Base-by-base conservation (phyloP, 352 stramenopile species). In the Phytophthora ramorum region DNA sequence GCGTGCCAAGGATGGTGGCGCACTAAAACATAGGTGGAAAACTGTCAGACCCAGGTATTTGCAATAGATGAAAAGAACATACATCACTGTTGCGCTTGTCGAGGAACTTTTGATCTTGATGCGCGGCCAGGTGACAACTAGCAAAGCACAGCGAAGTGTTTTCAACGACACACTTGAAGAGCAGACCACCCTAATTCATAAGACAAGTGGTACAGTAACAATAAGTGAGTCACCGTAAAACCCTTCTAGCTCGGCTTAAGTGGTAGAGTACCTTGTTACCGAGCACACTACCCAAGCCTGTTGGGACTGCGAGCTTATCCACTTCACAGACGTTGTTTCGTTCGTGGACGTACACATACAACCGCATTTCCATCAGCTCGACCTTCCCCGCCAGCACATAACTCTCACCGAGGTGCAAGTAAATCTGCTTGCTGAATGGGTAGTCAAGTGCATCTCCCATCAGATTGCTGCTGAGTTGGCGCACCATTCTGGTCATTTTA, bases 81-180 rank as follows among this genome's bases (percentile, higher is more conserved):
- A 97, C 83, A 45, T 97, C 83, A 37, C 60, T 80, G 58, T 97
- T 95, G 63, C 89, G 87, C 57, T 90, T 91, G 63, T 95, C 85
- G 14, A 95, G 70, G 58, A 93, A 95, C 54, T 95, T 94, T 62
- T 92, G 81, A 45, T 91, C 84, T 56, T 95, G 85, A 24, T 97
- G 89, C 1, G 88, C 89, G 0, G 88, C 88, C 17, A 97, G 65
- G 53, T 97, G 89, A 55, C 85, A 95, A 73, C 87, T 96, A 50
- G 91, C 84, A 60, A 95, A 97, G 69, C 86, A 93, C 13, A 97
- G 67, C 7, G 85, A 92, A 4, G 85, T 91, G 61, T 90, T 85
- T 56, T 85, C 74, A n/a, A 97, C 58, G 12, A 86, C 71, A 28
- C 85, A 76, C 66, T 93, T 95, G 64, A 93, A 73, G 14, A 92